phyloP scores from a whole-genome alignment of 352 stramenopile species.

The Phytophthora hibernalis region DNA sequence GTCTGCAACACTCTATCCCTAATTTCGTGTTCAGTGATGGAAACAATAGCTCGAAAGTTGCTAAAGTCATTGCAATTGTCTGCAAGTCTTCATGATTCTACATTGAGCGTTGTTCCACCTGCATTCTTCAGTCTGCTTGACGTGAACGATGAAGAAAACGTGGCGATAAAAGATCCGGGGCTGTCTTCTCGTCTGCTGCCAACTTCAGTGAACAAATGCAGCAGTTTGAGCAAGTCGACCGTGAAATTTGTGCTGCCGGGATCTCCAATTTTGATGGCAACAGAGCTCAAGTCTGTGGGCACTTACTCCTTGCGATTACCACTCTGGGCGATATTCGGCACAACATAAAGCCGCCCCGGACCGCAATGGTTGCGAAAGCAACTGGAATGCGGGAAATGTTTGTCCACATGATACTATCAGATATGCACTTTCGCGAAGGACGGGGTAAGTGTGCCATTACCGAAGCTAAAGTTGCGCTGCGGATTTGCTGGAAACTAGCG shows the following conservation, averaged over 20 bases:
- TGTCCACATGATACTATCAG: constrained; percentile 55
- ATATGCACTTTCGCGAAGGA: constrained; percentile 64
- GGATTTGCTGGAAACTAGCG: constrained; percentile 73
- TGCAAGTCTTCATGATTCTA: neutral
- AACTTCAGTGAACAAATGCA: constrained; percentile 2
- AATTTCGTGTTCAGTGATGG: constrained; percentile 54
- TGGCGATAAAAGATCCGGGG: neutral
- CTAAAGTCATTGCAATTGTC: constrained; percentile 38
- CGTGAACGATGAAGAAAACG: constrained; percentile 7
- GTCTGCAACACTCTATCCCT: constrained; percentile 63
- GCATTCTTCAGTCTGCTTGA: constrained; percentile 37
- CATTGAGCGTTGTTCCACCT: constrained; percentile 22
- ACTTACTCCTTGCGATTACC: constrained; percentile 35
- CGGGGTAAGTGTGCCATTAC: constrained; percentile 47
- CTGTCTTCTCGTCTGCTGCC: neutral
- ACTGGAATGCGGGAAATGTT: constrained; percentile 62
- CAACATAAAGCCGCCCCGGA: constrained; percentile 10
- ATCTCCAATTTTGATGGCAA: constrained; percentile 8
- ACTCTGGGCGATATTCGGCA: constrained; percentile 24
- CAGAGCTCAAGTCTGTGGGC: constrained; percentile 28
- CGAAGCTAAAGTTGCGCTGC: constrained; percentile 66
- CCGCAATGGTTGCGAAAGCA: constrained; percentile 36
- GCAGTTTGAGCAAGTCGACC: constrained; percentile 48
- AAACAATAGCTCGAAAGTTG: constrained; percentile 46
- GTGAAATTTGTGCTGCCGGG: constrained; percentile 37